Conservation (phyloP, 2,329 filamentous ascomycete species). For the Phialemoniopsis sp. region DNA sequence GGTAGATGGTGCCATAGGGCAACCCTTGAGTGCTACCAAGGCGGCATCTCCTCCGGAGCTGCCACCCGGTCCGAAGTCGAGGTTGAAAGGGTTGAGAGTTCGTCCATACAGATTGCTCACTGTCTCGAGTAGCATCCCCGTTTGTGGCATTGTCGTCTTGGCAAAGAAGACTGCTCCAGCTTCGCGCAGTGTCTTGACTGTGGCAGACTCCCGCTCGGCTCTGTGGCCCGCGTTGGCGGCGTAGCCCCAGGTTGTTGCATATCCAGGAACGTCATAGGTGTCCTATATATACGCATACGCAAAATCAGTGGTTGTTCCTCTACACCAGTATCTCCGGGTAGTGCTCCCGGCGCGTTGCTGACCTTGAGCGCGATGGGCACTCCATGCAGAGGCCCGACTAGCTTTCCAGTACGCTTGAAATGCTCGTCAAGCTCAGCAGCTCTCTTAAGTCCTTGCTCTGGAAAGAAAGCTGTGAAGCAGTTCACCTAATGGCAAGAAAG, state of each 20-base stretch:
- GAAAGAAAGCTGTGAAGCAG: constrained; percentile 38
- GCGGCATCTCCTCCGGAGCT: constrained; percentile 32
- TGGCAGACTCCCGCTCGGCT: no score
- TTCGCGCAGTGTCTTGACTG: no score
- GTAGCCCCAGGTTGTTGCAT: constrained; percentile 26
- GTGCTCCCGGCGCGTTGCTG: no score
- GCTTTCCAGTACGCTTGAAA: constrained; percentile 17
- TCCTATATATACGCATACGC: no score
- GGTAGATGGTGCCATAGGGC: constrained; percentile 27
- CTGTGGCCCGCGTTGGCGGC: constrained; percentile 4
- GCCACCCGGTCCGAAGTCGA: constrained; percentile 24
- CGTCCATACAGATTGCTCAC: constrained; percentile 27
- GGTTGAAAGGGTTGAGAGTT: constrained; percentile 28
- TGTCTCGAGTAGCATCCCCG: constrained; percentile 19
- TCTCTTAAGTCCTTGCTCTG: constrained; percentile 21
- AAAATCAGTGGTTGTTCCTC: no score
- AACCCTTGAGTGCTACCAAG: constrained; percentile 24
- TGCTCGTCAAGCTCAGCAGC: constrained; percentile 25
- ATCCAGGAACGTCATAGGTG: constrained; percentile 37
- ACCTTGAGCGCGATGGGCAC: constrained; percentile 46
- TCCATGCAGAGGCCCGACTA: constrained; percentile 29
- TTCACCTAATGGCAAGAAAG: constrained; percentile 29
- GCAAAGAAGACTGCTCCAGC: constrained; percentile 20
- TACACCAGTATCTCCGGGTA: no score
- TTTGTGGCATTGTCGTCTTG: constrained; percentile 23